Evolutionary conservation across 192 early-diverging fungal species (phyloP).

Genomic region (Chytriomyces confervae): DNA sequence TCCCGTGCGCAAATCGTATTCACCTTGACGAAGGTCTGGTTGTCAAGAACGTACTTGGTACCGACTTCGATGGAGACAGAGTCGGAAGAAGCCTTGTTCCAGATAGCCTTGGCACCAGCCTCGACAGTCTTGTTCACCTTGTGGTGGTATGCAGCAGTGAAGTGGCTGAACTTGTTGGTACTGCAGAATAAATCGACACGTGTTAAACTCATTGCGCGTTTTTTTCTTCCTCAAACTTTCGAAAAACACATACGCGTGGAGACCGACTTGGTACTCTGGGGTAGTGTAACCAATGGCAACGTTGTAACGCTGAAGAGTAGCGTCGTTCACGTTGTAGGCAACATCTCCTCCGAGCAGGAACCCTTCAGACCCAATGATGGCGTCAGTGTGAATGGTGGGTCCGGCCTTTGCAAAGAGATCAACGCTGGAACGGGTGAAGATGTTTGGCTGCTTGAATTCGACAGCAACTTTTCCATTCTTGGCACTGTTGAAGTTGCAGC

Average conservation of each 20-base stretch:
- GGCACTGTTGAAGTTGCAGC: slow-evolving; percentile 3
- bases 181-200: slow-evolving; percentile 24
- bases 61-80: slow-evolving; percentile 88
- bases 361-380: slow-evolving; percentile 82
- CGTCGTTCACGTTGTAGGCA: slow-evolving; percentile 90
- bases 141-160: slow-evolving; percentile 97
- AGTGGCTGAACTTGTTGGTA: slow-evolving; percentile 86
- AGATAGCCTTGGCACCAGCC: slow-evolving; percentile 93
- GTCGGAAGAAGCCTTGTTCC: slow-evolving; percentile 75
- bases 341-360: slow-evolving; percentile 92
- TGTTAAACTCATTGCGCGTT: no score
- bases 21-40: slow-evolving; percentile 81
- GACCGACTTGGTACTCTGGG: slow-evolving; percentile 84
- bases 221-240: no score
- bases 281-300: slow-evolving; percentile 84
- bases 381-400: slow-evolving; percentile 86
- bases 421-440: slow-evolving; percentile 86
- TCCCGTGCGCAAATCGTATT: no score
- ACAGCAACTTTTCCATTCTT: slow-evolving; percentile 29
- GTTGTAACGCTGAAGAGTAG: slow-evolving; percentile 88
- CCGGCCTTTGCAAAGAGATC: slow-evolving; percentile 88
- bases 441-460: slow-evolving; percentile 93
- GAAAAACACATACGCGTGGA: slow-evolving; percentile 72
- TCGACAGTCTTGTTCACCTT: slow-evolving; percentile 89
- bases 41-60: slow-evolving; percentile 92